Percentiles rank a stretch among this genome's conserved stretches.
Evolutionary conservation across 2,329 filamentous ascomycete genomes (phyloP).

Genomic region (Microascus cirrosus): DNA sequence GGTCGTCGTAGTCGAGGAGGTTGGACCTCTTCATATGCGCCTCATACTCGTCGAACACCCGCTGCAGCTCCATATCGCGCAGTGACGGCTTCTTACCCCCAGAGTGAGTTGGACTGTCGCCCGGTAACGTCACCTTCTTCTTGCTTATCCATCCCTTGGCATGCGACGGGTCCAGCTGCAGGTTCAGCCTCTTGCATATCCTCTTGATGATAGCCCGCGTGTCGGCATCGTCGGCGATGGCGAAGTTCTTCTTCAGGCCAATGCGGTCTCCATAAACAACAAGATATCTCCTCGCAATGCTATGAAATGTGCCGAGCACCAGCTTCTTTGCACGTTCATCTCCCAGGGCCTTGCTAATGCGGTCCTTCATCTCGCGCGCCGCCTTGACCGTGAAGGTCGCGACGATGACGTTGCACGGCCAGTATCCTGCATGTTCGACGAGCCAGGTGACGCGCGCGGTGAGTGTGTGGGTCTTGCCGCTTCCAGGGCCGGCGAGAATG

Average conservation of each 20-base stretch:
- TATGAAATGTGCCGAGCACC: conserved; percentile 89
- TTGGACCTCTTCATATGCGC: conserved; percentile 63
- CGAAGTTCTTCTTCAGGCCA: conserved; percentile 72
- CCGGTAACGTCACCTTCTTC: conserved; percentile 42
- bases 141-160: conserved; percentile 70
- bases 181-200: conserved; percentile 64
- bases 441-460: conserved; percentile 89
- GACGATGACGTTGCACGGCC: conserved; percentile 81
- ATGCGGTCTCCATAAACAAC: conserved; percentile 75
- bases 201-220: conserved; percentile 68
- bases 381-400: conserved; percentile 97
- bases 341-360: conserved; percentile 73
- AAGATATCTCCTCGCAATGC: conserved; percentile 77
- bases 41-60: conserved; percentile 67
- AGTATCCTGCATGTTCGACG: conserved; percentile 57
- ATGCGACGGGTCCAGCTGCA: conserved; percentile 56
- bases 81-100: neutral
- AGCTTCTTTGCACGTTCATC: conserved; percentile 63
- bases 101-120: neutral
- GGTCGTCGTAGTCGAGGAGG: conserved; percentile 86
- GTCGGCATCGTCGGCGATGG: conserved; percentile 79
- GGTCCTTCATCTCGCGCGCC: conserved; percentile 82
- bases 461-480: conserved; percentile 90
- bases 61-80: conserved; percentile 22
- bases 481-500: conserved; percentile 57